phyloP scores from a whole-genome alignment of 1,284 basidiomycete genomes.

The Inonotus hispidus region DNA sequence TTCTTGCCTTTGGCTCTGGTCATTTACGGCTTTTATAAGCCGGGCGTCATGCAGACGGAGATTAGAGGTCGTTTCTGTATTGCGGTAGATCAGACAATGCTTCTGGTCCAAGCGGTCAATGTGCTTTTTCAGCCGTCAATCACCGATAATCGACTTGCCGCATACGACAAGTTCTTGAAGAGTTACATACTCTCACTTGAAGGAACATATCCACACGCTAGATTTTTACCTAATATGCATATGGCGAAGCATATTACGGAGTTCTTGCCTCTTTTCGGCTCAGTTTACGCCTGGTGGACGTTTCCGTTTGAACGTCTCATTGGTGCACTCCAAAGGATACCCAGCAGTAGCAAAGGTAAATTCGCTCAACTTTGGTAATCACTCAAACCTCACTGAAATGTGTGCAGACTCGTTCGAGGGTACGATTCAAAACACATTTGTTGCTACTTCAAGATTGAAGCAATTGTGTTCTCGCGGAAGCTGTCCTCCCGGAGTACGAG shows the following conservation, averaged over 20 bases:
- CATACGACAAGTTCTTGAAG: not conserved
- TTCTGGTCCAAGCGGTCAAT: not conserved
- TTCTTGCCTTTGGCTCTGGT: conserved; percentile 31
- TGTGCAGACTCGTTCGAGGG: not conserved
- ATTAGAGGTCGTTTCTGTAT: not conserved
- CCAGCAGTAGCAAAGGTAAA: conserved; percentile 18
- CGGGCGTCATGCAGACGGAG: not conserved
- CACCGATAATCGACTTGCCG: not conserved
- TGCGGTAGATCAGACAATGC: not conserved
- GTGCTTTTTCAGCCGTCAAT: not conserved
- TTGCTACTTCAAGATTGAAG: not conserved
- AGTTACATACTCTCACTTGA: not conserved
- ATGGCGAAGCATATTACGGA: conserved; percentile 24
- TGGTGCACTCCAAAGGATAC: conserved; percentile 22
- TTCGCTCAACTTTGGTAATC: not conserved
- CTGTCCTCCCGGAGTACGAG: not conserved
- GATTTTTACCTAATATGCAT: conserved; percentile 20
- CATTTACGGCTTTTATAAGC: conserved; percentile 25
- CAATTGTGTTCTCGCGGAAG: not conserved
- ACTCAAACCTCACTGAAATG: not conserved
- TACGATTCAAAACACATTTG: not conserved
- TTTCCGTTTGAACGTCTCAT: conserved; percentile 24
- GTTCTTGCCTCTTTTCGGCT: conserved; percentile 22
- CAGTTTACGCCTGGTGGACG: conserved; percentile 23
- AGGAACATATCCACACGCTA: not conserved